Percentiles rank a stretch among this genome's conserved stretches.
Evolutionary conservation across 2,329 filamentous ascomycete species (phyloP).

Genomic region (Tolypocladium amazonense): DNA sequence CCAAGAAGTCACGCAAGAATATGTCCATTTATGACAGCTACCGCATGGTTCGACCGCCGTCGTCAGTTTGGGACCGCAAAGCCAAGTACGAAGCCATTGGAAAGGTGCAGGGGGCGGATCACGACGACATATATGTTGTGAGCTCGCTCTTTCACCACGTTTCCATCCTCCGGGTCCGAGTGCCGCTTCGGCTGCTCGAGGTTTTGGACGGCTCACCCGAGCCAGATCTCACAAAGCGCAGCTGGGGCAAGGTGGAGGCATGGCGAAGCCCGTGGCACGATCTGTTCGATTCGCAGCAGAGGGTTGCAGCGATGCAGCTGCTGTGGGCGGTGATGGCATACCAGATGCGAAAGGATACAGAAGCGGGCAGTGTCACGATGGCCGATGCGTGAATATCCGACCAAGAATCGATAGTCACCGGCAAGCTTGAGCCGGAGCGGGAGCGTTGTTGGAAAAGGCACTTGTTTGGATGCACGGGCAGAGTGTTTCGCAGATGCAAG

Average conservation of each 20-base stretch:
- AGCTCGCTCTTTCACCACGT: constrained; percentile 54
- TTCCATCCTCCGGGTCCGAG: constrained; percentile 46
- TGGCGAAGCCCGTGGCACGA: constrained; percentile 53
- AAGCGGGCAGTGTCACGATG: background rate
- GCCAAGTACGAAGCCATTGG: constrained; percentile 48
- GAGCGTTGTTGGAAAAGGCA: background rate
- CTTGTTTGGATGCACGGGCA: background rate
- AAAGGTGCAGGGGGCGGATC: constrained; percentile 30
- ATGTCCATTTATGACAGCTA: constrained; percentile 53
- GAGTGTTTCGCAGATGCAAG: background rate
- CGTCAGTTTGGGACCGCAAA: constrained; percentile 50
- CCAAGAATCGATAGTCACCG: background rate
- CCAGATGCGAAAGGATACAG: constrained; percentile 37
- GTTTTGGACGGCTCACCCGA: constrained; percentile 38
- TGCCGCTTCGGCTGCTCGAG: constrained; percentile 40
- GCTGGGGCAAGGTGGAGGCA: constrained; percentile 43
- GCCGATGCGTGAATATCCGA: constrained; percentile 4
- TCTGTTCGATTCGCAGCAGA: constrained; percentile 41
- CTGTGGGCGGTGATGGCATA: constrained; percentile 52
- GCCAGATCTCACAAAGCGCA: constrained; percentile 20
- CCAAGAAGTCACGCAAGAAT: constrained; percentile 43
- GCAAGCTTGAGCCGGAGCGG: background rate
- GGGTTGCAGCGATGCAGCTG: constrained; percentile 44
- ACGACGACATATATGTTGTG: constrained; percentile 52
- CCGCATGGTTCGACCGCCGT: constrained; percentile 48